Conservation (phyloP, 345 rosid genomes). For the Sisymbrium irio region DNA sequence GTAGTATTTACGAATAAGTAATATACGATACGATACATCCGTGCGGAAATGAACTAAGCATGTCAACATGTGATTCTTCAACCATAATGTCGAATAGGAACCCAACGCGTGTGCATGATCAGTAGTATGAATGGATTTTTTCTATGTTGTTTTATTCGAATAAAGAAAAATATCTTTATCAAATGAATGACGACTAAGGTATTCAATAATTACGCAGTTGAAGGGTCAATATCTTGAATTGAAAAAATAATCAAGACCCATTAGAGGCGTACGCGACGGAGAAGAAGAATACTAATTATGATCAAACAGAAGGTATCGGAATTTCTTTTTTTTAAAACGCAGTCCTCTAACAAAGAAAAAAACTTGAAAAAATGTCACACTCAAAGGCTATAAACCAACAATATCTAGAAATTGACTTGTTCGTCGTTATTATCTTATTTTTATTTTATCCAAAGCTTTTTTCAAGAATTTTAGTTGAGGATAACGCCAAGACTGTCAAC, state of each 20-base stretch:
- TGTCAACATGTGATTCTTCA: conserved; percentile 19
- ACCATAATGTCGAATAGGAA: not conserved
- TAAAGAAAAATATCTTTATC: conserved; percentile 1
- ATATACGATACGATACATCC: not conserved
- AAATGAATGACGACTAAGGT: conserved; percentile 13
- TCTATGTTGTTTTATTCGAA: not conserved
- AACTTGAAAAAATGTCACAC: conserved; percentile 1
- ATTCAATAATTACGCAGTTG: conserved; percentile 21
- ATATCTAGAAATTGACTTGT: conserved; percentile 13
- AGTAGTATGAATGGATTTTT: not conserved
- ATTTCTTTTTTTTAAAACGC: too few relatives aligned
- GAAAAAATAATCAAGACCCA: not conserved
- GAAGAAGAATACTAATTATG: conserved; percentile 15
- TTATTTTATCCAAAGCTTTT: conserved; percentile 1
- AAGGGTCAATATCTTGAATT: conserved; percentile 30
- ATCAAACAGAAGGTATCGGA: not conserved
- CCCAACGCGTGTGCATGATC: conserved; percentile 14
- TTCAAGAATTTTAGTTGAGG: conserved; percentile 17
- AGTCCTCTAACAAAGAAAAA: not conserved
- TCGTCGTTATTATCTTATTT: conserved; percentile 6
- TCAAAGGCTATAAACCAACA: conserved; percentile 19
- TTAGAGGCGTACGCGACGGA: conserved; percentile 14
- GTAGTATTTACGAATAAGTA: not conserved
- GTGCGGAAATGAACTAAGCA: conserved; percentile 5
- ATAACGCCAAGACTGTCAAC: conserved; percentile 33